Base-by-base conservation (phyloP, 2,329 filamentous ascomycete species). In the Sphaerulina vaccinii region DNA sequence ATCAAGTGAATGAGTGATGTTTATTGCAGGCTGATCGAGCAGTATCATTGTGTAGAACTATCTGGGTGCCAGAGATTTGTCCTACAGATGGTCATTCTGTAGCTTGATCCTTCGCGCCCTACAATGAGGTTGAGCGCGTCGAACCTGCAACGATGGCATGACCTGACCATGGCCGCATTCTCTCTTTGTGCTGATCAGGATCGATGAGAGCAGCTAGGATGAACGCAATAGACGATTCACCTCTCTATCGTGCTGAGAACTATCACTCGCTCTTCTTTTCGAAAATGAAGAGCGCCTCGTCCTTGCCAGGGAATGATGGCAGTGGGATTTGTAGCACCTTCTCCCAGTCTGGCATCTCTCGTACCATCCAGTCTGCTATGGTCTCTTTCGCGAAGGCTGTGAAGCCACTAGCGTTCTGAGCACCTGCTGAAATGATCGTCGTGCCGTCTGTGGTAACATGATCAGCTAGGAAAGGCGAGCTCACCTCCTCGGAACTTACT, bases 221-320 rank as follows among this genome's bases (percentile, higher is more conserved):
- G n/a, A n/a, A n/a, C n/a, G n/a, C n/a, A n/a, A n/a, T n/a, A n/a
- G n/a, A n/a, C n/a, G n/a, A n/a, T n/a, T n/a, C n/a, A n/a, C n/a
- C 16, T 13, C 8, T 21, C 18, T 21, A n/a, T 13, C 16, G 9
- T 11, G 8, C 16, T 22, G 16, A 39, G 16, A 19, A 3, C 37
- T 16, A 18, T 39, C 19, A 18, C 46, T 50, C 33, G 11, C 23
- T 22, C 33, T 52, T 52, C 55, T 62, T 69, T 60, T 71, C 66
- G 48, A 86, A 89, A 16, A 88, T 77, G 68, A 84, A 90, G 49
- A 90, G 63, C 0, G 83, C 86, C 70, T 90, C 86, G 61, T 90
- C 87, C 68, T 90, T 90, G 22, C 84, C 86, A 2, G 85, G 82
- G 69, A 90, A 90, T 66, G 84, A 88, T 18, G 86, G 86, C 64